These are phyloP conservation scores for Fagus sylvatica DNA, from an alignment of 306 rosid species.

Conservation along the genomic window DNA sequence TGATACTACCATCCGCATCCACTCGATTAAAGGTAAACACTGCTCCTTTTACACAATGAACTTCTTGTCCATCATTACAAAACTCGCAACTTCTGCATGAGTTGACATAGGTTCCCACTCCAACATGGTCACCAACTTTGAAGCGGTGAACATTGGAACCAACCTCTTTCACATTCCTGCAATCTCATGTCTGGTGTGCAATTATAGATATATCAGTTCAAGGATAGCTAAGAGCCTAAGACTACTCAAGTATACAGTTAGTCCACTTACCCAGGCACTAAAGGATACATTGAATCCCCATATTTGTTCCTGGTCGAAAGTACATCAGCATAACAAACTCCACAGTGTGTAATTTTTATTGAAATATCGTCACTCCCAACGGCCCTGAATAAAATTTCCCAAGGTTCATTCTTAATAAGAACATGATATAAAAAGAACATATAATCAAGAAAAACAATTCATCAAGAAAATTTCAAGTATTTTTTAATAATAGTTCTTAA, in stretches of 20 bases:
- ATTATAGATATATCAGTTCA: constrained; percentile 3
- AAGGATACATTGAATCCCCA: constrained; percentile 65
- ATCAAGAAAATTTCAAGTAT: background rate
- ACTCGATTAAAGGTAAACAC: constrained; percentile 57
- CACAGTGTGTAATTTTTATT: constrained; percentile 69
- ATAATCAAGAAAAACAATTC: constrained; percentile 1
- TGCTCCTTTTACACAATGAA: constrained; percentile 49
- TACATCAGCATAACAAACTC: constrained; percentile 79
- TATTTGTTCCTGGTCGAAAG: constrained; percentile 53
- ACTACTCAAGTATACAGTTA: background rate
- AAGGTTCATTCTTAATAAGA: background rate
- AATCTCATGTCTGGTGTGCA: constrained; percentile 66
- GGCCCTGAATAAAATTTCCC: constrained; percentile 41
- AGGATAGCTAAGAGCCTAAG: constrained; percentile 1
- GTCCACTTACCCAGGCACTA: constrained; percentile 68
- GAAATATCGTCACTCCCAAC: constrained; percentile 63
- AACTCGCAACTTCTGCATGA: constrained; percentile 79
- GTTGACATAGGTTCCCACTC: constrained; percentile 79
- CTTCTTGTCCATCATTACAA: constrained; percentile 58
- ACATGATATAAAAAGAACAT: background rate
- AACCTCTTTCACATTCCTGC: constrained; percentile 64
- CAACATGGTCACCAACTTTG: constrained; percentile 79
- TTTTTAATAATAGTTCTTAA: background rate
- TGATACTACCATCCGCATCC: constrained; percentile 72
- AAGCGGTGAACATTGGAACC: constrained; percentile 60